Evolutionary conservation across 1,284 basidiomycete species (phyloP), one percentile per base, ranked within the genome.

Genomic region (Malassezia furfur): DNA sequence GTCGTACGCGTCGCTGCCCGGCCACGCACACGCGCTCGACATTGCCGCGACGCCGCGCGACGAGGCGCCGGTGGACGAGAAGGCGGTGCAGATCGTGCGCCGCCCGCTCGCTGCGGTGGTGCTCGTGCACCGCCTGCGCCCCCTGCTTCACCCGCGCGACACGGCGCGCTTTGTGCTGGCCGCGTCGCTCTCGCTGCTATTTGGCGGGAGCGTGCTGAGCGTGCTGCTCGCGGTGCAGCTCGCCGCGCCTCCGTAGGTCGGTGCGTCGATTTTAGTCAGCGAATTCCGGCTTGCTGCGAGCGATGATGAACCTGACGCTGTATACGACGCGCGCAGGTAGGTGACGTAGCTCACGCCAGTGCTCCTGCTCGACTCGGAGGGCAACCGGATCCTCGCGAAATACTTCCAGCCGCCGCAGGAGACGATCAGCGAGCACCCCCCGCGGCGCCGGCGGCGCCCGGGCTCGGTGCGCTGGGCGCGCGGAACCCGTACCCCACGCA

Each of bases 351-450:
- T 28, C n/a, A 57, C 54, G 25, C 48, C 57, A 7, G 87, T 98
- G 75, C 77, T 99, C 64, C 83, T 96, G 68, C 84, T 96, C 66
- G 94, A 99, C 80, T 81, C 84, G 34, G 91, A 96, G 66, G 91
- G 91, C 15, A 85, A 91, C 75, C 86, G 93, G 54, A 86, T 98
- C 19, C 80, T 98, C 14, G 87, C 91, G 31, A 96, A 96, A 76
- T 96, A 98, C 80, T 96, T 91, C 74, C 76, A 83, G 50, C 83
- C 86, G 0, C 85, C 88, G 67, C 81, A 82, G 54, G 80, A 84
- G 48, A 60, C 61, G 50, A 52, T 54, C 44, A 51, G 62, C 21
- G 45, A 60, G 17, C 52, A 52, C 28, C 58, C 52, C 1, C 62
- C 64, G 10, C 59, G 12, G 45, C 59, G 10, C 47, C 60, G 37